Base-by-base conservation (phyloP, 2,329 filamentous ascomycete species). In the Mycosphaerella arachidis region DNA sequence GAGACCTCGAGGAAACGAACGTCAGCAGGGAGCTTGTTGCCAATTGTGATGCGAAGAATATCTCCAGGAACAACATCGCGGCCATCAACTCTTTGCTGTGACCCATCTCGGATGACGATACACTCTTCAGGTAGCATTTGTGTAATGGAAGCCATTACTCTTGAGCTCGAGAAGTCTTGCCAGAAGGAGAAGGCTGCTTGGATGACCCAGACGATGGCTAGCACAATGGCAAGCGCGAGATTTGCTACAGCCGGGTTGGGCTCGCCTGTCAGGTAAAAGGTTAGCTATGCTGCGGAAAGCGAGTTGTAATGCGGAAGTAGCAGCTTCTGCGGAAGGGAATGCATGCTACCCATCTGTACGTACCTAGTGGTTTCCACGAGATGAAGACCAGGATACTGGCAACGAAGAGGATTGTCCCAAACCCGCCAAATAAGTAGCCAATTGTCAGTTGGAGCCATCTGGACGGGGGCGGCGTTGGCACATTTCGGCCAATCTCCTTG, bases 131-230 rank as follows among this genome's bases (percentile, higher is more conserved):
- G 89, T n/a, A 92, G 79, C 88, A 92, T 90, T 18, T 83, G 87
- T 52, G 86, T 89, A 71, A 92, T 92, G 0, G 87, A 90, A 18
- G 85, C 84, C 90, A 92, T 92, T 57, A 91, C 88, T 5, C 86
- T 79, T 84, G 60, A 88, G 0, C 87, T 89, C 1, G 88, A 90
- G 84, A 88, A 92, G 71, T 92, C 89, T 63, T 79, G 77, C 73
- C 75, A 79, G 75, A 91, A 92, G 2, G 78, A 82, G 63, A 81
- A 81, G 1, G 70, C 71, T 43, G 79, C 79, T 58, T 81, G 78
- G n/a, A 77, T 74, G 54, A 79, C 62, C 87, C 89, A 92, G 7
- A 92, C 88, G 6, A 84, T 82, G 1, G 87, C 72, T 6, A 92
- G 76, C 2, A 92, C 88, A 67, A 91, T 89, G 0, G 86, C 89